phyloP scores from a whole-genome alignment of 1,284 basidiomycete species.

The Puccinia polysora region DNA sequence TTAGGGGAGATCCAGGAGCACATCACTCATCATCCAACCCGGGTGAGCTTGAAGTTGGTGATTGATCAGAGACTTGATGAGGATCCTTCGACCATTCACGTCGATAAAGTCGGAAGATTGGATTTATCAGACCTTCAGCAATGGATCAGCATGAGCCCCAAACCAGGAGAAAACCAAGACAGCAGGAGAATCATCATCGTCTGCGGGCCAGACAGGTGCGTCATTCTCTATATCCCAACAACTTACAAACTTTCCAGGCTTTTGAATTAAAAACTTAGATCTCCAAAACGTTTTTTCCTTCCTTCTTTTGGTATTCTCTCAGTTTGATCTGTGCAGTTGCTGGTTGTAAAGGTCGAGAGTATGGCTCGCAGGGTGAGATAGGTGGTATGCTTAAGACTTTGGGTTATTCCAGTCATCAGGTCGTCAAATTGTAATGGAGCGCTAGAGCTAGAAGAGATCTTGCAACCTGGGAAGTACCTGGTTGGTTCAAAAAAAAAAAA shows the following conservation, averaged over 20 bases:
- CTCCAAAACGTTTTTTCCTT: too few species aligned
- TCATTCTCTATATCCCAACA: too few species aligned
- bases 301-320: too few species aligned
- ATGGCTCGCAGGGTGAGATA: slow-evolving; percentile 33
- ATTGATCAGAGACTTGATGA: neutral
- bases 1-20: slow-evolving; percentile 4
- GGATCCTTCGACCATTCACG: neutral
- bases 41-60: neutral
- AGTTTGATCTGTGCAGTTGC: slow-evolving; percentile 37
- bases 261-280: too few species aligned
- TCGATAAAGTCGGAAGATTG: slow-evolving; percentile 27
- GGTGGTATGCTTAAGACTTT: slow-evolving; percentile 37
- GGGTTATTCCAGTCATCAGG: slow-evolving; percentile 25
- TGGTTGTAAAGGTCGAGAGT: slow-evolving; percentile 21
- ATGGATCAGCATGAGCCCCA: slow-evolving; percentile 34
- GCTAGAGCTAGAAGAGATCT: too few species aligned
- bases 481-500: too few species aligned
- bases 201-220: slow-evolving; percentile 41
- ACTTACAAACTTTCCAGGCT: too few species aligned
- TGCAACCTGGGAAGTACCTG: too few species aligned
- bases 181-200: slow-evolving; percentile 28
- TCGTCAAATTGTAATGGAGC: slow-evolving; percentile 36
- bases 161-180: neutral
- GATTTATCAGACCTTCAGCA: slow-evolving; percentile 8
- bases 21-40: neutral